Conservation (phyloP, 805 yeast species). For the Yamadazyma sp. region DNA sequence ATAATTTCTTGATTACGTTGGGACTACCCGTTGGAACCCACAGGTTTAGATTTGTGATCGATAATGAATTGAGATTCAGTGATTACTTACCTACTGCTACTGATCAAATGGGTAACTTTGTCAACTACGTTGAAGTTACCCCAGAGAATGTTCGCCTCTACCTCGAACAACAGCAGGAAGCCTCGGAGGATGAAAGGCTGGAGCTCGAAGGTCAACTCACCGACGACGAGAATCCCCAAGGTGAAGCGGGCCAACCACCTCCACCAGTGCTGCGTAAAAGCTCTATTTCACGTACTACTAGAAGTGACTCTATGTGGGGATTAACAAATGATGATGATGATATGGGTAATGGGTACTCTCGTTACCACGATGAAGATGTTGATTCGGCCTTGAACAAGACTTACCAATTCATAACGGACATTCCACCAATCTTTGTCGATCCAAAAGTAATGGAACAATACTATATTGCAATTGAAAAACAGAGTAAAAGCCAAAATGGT, state of each 20-base stretch:
- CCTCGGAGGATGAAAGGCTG: constrained; percentile 18
- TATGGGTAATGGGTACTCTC: constrained; percentile 77
- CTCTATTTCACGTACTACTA: constrained; percentile 28
- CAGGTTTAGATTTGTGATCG: constrained; percentile 89
- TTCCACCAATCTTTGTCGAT: constrained; percentile 82
- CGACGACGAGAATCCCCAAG: constrained; percentile 10
- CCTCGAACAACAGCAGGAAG: constrained; percentile 28
- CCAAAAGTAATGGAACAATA: constrained; percentile 87
- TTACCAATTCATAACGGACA: constrained; percentile 57
- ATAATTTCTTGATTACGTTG: constrained; percentile 63
- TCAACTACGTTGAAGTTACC: constrained; percentile 80
- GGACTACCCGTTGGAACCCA: constrained; percentile 90
- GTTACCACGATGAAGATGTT: constrained; percentile 66
- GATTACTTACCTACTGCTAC: constrained; percentile 95
- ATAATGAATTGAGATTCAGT: constrained; percentile 85
- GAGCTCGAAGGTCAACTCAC: constrained; percentile 12
- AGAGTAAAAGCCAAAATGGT: constrained; percentile 55
- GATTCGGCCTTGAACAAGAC: constrained; percentile 13
- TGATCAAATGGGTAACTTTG: constrained; percentile 94
- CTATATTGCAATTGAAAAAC: constrained; percentile 71
- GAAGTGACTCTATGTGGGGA: constrained; percentile 62
- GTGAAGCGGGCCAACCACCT: constrained; percentile 8
- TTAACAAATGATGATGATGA: constrained; percentile 70
- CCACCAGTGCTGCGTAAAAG: constrained; percentile 24
- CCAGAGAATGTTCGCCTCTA: constrained; percentile 38